These are phyloP conservation scores for Mycena maculata DNA, from an alignment of 768 basidiomycete genomes.

Conservation along the genomic window DNA sequence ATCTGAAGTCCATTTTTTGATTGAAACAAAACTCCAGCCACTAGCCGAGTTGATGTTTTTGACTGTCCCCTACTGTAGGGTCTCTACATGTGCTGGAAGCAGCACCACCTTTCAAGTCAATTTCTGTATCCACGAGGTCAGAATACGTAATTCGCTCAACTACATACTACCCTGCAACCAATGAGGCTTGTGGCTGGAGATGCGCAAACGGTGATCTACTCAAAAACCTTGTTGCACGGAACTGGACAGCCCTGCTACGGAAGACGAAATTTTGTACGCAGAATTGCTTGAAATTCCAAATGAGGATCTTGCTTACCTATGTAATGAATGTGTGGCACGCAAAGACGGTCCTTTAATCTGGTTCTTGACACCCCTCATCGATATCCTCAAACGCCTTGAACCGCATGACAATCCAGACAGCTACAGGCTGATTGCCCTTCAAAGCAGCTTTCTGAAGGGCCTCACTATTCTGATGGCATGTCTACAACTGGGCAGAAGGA, in stretches of 20 bases:
- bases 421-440: slow-evolving; percentile 40
- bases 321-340: not conserved
- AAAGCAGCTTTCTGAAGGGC: slow-evolving; percentile 41
- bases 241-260: not conserved
- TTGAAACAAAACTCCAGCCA: no score
- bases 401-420: slow-evolving; percentile 25
- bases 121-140: not conserved
- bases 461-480: no score
- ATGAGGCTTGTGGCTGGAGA: not conserved
- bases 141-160: not conserved
- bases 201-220: not conserved
- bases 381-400: slow-evolving; percentile 29
- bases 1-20: no score
- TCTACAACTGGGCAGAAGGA: slow-evolving; percentile 25
- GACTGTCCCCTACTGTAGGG: no score
- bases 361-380: no score
- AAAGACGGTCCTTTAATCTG: not conserved
- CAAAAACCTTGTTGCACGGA: not conserved
- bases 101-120: not conserved
- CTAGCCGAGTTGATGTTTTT: no score
- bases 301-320: not conserved
- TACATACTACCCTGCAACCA: not conserved
- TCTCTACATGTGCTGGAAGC: not conserved
- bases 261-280: not conserved
- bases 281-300: not conserved